A percentile compares a stretch with the other conserved stretches of the same genome.
phyloP scores from a whole-genome alignment of 352 stramenopile genomes.

The Albugo candida region DNA sequence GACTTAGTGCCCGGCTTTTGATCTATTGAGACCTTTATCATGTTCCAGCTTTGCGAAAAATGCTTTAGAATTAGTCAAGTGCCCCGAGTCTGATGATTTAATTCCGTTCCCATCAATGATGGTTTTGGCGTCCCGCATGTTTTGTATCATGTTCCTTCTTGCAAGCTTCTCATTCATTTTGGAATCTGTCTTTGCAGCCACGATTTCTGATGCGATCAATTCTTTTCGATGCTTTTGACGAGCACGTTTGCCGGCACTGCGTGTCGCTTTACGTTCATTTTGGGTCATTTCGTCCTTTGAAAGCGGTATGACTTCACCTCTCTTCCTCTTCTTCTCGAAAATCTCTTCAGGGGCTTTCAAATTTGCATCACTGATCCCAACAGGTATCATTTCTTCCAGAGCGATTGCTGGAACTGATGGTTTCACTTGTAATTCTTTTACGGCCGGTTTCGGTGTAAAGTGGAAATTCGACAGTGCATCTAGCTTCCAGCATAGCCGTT shows the following conservation, averaged over 20 bases:
- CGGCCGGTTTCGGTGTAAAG: constrained; percentile 85
- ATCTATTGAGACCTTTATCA: no score
- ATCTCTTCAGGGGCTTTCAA: constrained; percentile 66
- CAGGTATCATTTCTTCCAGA: constrained; percentile 71
- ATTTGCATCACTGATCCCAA: constrained; percentile 71
- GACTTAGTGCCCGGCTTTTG: no score
- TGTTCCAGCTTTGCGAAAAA: constrained; percentile 24
- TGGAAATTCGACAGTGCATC: constrained; percentile 92
- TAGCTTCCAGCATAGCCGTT: constrained; percentile 87
- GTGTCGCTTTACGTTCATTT: constrained; percentile 64
- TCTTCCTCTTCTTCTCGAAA: constrained; percentile 77
- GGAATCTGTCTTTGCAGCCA: constrained; percentile 88
- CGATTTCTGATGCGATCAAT: constrained; percentile 78
- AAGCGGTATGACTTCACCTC: constrained; percentile 54
- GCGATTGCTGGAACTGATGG: constrained; percentile 57
- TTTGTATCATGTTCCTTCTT: constrained; percentile 83
- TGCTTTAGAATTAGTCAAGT: constrained; percentile 78
- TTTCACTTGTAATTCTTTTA: constrained; percentile 80
- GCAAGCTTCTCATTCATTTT: constrained; percentile 91
- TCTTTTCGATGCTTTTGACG: constrained; percentile 81
- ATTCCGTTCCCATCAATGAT: constrained; percentile 69
- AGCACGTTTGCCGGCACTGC: constrained; percentile 81
- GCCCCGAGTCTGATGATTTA: constrained; percentile 45
- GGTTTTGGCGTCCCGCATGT: constrained; percentile 56
- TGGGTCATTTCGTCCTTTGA: constrained; percentile 78